phyloP scores from a whole-genome alignment of 2,329 filamentous ascomycete species.

The Pyrenophora teres region DNA sequence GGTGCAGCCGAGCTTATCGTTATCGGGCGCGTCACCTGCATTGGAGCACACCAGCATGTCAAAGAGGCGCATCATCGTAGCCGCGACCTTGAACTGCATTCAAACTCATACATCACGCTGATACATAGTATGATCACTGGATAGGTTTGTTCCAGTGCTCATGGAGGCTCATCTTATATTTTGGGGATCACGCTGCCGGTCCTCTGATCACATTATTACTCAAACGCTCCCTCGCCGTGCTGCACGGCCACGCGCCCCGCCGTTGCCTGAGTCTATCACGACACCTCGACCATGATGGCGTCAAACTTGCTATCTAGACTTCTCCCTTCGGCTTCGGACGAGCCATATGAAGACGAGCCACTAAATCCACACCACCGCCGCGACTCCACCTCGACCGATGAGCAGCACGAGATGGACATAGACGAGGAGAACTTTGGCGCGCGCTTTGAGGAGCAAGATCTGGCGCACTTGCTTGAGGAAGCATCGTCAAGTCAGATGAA shows the following conservation, averaged over 20 bases:
- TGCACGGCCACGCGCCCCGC: conserved; percentile 35
- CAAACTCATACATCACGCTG: conserved; percentile 19
- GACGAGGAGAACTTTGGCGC: conserved; percentile 57
- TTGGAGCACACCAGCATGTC: conserved; percentile 14
- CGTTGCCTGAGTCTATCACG: conserved; percentile 29
- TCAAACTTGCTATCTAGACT: conserved; percentile 60
- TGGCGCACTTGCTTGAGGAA: conserved; percentile 61
- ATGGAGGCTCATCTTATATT: conserved; percentile 27
- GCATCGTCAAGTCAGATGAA: conserved; percentile 55
- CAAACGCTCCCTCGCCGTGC: neutral
- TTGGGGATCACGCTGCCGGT: conserved; percentile 25
- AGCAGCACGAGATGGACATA: conserved; percentile 54
- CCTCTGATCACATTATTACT: conserved; percentile 19
- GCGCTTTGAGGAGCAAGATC: conserved; percentile 60
- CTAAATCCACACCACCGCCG: conserved; percentile 25
- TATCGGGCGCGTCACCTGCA: conserved; percentile 35
- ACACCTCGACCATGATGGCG: conserved; percentile 51
- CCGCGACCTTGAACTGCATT: conserved; percentile 18
- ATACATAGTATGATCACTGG: conserved; percentile 16
- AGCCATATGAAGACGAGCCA: conserved; percentile 52
- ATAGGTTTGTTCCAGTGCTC: conserved; percentile 21
- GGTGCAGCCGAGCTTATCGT: conserved; percentile 36
- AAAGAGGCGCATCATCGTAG: conserved; percentile 28
- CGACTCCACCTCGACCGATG: conserved; percentile 41
- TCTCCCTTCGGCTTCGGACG: conserved; percentile 55